phyloP scores from a whole-genome alignment of 1,139 yeast species.

The Barnettozyma hawaiiensis region DNA sequence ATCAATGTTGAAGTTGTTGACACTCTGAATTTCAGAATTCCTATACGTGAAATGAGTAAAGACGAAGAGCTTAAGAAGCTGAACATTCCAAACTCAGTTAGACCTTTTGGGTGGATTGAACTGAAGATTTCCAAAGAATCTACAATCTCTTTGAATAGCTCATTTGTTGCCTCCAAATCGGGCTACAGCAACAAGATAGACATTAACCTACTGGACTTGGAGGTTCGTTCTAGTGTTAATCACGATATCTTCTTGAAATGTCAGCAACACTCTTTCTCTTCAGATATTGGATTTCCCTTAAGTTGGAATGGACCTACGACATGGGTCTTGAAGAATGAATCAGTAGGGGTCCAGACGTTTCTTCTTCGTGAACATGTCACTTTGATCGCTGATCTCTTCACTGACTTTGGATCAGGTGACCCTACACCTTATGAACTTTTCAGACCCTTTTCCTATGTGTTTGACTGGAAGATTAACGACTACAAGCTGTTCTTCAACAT shows the following conservation, averaged over 20 bases:
- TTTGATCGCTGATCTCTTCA: slow-evolving; percentile 63
- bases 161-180: slow-evolving; percentile 46
- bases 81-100: slow-evolving; percentile 32
- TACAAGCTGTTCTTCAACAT: slow-evolving; percentile 68
- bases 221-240: slow-evolving; percentile 76
- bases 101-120: slow-evolving; percentile 91
- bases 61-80: slow-evolving; percentile 40
- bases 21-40: slow-evolving; percentile 69
- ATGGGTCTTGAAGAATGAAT: slow-evolving; percentile 57
- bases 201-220: slow-evolving; percentile 50
- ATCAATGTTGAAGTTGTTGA: slow-evolving; percentile 48
- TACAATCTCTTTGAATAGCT: slow-evolving; percentile 40
- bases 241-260: slow-evolving; percentile 76
- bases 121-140: slow-evolving; percentile 55
- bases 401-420: slow-evolving; percentile 75
- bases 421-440: slow-evolving; percentile 70
- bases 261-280: slow-evolving; percentile 48
- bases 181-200: slow-evolving; percentile 58
- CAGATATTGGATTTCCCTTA: slow-evolving; percentile 63
- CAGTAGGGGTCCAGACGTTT: slow-evolving; percentile 53
- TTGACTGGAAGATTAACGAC: slow-evolving; percentile 54
- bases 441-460: slow-evolving; percentile 58
- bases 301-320: slow-evolving; percentile 73
- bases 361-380: slow-evolving; percentile 80
- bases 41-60: slow-evolving; percentile 80